phyloP scores from a whole-genome alignment of 2,329 filamentous ascomycete species.

The Ophiocordyceps robertsii region DNA sequence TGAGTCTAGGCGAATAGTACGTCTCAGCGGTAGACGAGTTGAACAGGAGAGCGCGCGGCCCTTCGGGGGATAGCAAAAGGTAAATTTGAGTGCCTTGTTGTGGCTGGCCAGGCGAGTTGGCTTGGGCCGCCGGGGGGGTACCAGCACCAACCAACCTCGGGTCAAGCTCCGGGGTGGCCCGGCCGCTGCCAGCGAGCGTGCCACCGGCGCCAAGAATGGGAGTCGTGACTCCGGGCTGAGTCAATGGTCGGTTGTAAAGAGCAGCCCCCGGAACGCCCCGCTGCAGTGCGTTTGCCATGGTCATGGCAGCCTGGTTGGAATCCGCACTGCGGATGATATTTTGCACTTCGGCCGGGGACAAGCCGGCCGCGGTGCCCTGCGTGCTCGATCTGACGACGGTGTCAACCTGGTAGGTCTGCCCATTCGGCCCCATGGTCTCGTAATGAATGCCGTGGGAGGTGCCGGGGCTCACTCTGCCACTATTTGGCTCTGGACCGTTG shows the following conservation, averaged over 20 bases:
- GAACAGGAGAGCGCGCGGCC: slow-evolving; percentile 43
- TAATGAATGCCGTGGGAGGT: slow-evolving; percentile 17
- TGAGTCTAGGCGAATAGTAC: slow-evolving; percentile 34
- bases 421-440: slow-evolving; percentile 18
- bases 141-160: slow-evolving; percentile 18
- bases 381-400: slow-evolving; percentile 14
- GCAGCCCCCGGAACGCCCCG: slow-evolving; percentile 35
- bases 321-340: slow-evolving; percentile 33
- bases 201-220: slow-evolving; percentile 20
- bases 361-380: slow-evolving; percentile 10
- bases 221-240: slow-evolving; percentile 28
- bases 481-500: slow-evolving; percentile 10
- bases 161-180: slow-evolving; percentile 31
- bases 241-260: slow-evolving; percentile 18
- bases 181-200: slow-evolving; percentile 29
- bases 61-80: slow-evolving; percentile 45
- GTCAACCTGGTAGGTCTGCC: slow-evolving; percentile 21
- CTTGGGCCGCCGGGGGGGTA: slow-evolving; percentile 4
- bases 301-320: slow-evolving; percentile 30
- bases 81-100: slow-evolving; percentile 37
- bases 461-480: slow-evolving; percentile 10
- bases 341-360: slow-evolving; percentile 30
- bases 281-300: slow-evolving; percentile 37
- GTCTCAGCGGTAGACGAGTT: slow-evolving; percentile 33
- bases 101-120: slow-evolving; percentile 6